Conservation (phyloP, 139 green algal genomes). For the Zygnema cylindricum region DNA sequence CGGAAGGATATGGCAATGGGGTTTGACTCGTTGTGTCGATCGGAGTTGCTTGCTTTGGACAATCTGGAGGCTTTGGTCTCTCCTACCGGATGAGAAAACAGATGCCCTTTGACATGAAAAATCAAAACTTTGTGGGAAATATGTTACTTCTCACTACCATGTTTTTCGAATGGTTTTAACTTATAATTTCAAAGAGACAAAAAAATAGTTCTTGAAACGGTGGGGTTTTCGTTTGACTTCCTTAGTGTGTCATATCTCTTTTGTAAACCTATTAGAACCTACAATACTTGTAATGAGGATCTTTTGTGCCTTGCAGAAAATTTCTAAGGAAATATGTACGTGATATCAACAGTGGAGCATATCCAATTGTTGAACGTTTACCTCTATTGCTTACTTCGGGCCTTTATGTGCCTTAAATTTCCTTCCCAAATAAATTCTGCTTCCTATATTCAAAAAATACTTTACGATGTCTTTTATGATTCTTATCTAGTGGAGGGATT, state of each 20-base stretch:
- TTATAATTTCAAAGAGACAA: too few species aligned
- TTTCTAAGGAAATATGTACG: too few species aligned
- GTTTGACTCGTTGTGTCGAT: constrained; percentile 7
- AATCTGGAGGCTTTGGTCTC: not conserved
- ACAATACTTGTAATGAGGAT: not conserved
- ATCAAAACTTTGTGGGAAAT: not conserved
- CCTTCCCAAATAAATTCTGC: not conserved
- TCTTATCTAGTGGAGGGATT: not conserved
- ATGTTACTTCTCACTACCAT: not conserved
- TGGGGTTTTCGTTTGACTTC: too few species aligned
- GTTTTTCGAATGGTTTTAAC: not conserved
- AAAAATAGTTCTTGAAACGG: too few species aligned
- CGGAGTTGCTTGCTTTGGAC: not conserved
- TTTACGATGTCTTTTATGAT: not conserved
- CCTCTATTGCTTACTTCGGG: too few species aligned
- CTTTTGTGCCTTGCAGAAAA: not conserved
- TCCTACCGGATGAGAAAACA: not conserved
- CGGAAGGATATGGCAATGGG: not conserved
- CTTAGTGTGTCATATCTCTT: not conserved
- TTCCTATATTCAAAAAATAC: not conserved
- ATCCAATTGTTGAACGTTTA: not conserved
- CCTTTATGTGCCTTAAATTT: not conserved
- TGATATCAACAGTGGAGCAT: too few species aligned
- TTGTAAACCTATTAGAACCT: not conserved
- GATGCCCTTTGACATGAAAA: too few species aligned